Base-by-base conservation (phyloP, 345 rosid genomes). In the Syzygium aqueum region DNA sequence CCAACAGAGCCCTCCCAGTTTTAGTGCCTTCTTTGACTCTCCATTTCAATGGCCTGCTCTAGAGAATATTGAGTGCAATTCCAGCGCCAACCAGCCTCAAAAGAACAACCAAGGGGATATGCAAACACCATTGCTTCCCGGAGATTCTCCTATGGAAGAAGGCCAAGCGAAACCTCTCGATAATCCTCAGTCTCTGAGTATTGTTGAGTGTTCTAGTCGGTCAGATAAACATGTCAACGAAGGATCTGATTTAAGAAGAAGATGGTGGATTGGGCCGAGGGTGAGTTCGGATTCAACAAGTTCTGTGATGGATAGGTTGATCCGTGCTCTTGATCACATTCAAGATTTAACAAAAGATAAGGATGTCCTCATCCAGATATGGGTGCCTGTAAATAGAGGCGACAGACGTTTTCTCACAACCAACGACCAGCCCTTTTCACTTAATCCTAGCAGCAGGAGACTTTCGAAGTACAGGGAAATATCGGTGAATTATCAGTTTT, bases 381-480 rank as follows among this genome's bases (percentile, higher is more conserved):
- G 99, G 99, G 92, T 97, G 56, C 99, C 99, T 17, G 93, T 93
- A 85, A 90, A 92, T 85, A 90, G 95, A 91, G 98, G 94, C 22
- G 94, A 96, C 27, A 92, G 91, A 77, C 92, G 88, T 16, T 92
- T 96, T 86, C 87, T 96, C 51, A 94, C 96, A 12, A 96, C 97
- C 51, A 90, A 87, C 73, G 93, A 93, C 77, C 98, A 95, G 84
- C 98, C 94, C 82, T 97, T 93, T 87, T 90, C 95, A n/a, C 92
- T 94, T 23, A 95, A 92, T 88, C 91, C 92, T 0, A 88, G 88
- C 90, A 90, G 96, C 89, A 90, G 89, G 86, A 93, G 92, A 87
- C 95, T 97, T 84, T 95, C 94, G 22, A 93, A 89, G 88, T 97
- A 97, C 86, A 92, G 99, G 89, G 92, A 94, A 85, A 92, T 97